phyloP scores from a whole-genome alignment of 306 rosid genomes.

The Ceratonia siliqua region DNA sequence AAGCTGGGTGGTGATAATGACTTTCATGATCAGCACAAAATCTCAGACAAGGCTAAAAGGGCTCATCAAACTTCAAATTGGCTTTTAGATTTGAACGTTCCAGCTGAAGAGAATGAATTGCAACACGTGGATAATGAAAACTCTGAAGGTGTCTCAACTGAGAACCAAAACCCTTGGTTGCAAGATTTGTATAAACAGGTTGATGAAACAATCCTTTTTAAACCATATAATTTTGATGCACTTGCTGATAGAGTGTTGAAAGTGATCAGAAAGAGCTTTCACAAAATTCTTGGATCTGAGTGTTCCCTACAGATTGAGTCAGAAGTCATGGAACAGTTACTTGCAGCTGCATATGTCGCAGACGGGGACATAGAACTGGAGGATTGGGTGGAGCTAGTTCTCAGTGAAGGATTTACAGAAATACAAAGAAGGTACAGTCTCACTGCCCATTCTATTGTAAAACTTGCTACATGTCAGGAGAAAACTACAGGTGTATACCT shows the following conservation, averaged over 20 bases:
- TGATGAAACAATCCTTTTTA: conserved; percentile 65
- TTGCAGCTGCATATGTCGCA: conserved; percentile 69
- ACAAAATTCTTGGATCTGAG: conserved; percentile 46
- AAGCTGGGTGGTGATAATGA: conserved; percentile 53
- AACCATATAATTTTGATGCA: conserved; percentile 69
- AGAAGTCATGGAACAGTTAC: conserved; percentile 66
- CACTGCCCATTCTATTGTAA: conserved; percentile 51
- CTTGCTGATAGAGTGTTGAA: conserved; percentile 54
- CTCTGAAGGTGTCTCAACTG: conserved; percentile 46
- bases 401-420: conserved; percentile 63
- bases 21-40: conserved; percentile 46
- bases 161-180: conserved; percentile 61
- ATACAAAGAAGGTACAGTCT: conserved; percentile 49
- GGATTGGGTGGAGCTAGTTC: conserved; percentile 80
- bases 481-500: conserved; percentile 49
- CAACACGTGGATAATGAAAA: conserved; percentile 36
- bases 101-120: conserved; percentile 65
- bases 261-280: conserved; percentile 53
- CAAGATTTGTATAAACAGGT: conserved; percentile 57
- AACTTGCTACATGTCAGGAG: conserved; percentile 57
- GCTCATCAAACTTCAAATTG: conserved; percentile 58
- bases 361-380: conserved; percentile 55
- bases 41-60: conserved; percentile 63
- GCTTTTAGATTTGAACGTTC: conserved; percentile 81
- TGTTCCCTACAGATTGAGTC: conserved; percentile 56